Evolutionary conservation across 2,329 filamentous ascomycete species (phyloP), one percentile per base, ranked within the genome.

Genomic region (Aureobasidium sp.): DNA sequence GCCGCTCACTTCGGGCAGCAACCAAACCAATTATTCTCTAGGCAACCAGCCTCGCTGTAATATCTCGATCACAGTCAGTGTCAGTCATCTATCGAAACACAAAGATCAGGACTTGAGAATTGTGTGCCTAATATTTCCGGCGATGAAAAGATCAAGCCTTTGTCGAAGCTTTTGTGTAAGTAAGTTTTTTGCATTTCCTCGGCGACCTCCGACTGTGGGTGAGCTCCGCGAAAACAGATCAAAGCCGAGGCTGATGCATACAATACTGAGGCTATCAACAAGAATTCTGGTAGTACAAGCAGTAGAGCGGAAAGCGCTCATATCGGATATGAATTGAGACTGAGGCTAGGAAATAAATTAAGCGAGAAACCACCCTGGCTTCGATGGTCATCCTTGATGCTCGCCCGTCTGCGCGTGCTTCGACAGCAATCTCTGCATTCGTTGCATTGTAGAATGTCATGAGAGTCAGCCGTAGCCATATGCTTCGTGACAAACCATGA

Each of bases 401-500:
- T 35, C 40, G 27, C 24, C 40, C 14, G 40, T 17, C 27, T 33
- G 53, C 29, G 22, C 22, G 29, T 24, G 37, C 39, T 48, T n/a
- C 19, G 39, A 22, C 24, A 47, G 42, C 15, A 14, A 6, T 47
- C 42, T 47, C 31, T 33, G 31, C 54, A 37, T 58, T 58, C 54
- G 29, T 58, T 27, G 54, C 42, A 33, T 48, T 44, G 17, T 37
- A 27, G 54, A 58, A 47, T 48, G 54, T 58, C 29, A 44, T 39
- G 31, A 42, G 40, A 57, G n/a, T n/a, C n/a, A 44, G 35, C 50
- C 22, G 24, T 44, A 57, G 45, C 27, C 53, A 45, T 33, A 57
- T 57, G 53, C 39, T 57, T 57, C 40, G 53, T 45, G 39, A 57
- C 5, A 45, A 57, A 57, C 50, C 50, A 8, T 42, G 12, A 17